phyloP scores from a whole-genome alignment of 345 rosid species.

The Odontarrhena argentea region DNA sequence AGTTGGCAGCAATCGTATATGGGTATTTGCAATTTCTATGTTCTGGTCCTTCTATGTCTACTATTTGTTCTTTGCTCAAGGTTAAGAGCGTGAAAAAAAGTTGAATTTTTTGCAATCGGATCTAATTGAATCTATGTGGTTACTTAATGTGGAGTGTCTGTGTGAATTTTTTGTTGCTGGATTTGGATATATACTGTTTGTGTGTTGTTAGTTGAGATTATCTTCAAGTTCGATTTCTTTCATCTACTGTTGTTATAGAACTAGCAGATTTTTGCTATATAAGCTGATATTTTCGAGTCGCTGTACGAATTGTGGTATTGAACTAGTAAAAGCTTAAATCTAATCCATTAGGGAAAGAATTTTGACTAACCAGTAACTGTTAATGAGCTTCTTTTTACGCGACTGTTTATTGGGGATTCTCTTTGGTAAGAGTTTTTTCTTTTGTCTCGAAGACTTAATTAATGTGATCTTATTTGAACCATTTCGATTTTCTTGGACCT shows the following conservation, averaged over 20 bases:
- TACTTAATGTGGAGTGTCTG: neutral
- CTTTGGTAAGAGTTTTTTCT: neutral
- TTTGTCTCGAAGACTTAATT: slow-evolving; percentile 4
- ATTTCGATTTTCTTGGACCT: neutral
- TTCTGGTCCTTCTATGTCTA: neutral
- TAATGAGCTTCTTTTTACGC: slow-evolving; percentile 11
- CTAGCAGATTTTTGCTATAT: too few species aligned
- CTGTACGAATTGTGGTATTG: neutral
- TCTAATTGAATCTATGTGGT: slow-evolving; percentile 22
- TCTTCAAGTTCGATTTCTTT: neutral
- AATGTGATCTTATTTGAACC: neutral
- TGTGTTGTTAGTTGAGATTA: neutral
- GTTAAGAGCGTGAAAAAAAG: slow-evolving; percentile 3
- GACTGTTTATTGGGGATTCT: neutral
- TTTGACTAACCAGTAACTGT: neutral
- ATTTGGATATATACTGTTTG: slow-evolving; percentile 21
- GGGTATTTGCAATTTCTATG: neutral
- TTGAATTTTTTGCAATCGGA: slow-evolving; percentile 1
- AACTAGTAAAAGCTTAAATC: neutral
- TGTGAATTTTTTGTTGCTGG: neutral
- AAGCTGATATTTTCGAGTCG: neutral
- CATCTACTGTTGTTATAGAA: slow-evolving; percentile 1
- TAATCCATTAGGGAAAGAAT: slow-evolving; percentile 17
- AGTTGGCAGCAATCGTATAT: neutral
- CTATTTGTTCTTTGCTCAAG: slow-evolving; percentile 10